Evolutionary conservation across 2,329 filamentous ascomycete species (phyloP).

Genomic region (Coniochaeta sp.): DNA sequence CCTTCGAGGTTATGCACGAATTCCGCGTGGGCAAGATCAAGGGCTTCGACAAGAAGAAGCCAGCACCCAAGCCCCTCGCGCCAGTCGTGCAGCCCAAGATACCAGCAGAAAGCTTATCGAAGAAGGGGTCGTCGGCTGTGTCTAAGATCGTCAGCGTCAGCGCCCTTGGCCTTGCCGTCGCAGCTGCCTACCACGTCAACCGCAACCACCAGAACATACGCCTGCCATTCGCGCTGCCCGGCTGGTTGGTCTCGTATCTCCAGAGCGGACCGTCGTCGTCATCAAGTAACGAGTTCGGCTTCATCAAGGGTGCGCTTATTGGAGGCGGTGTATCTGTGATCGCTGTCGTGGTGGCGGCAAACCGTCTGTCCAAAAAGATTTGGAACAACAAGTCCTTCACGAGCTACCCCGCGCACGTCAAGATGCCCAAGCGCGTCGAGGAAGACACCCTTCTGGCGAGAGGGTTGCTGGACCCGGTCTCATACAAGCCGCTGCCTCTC

Average conservation of each 20-base stretch:
- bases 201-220: background rate
- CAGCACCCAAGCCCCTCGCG: slow-evolving; percentile 5
- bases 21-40: slow-evolving; percentile 20
- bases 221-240: background rate
- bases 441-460: background rate
- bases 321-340: slow-evolving; percentile 25
- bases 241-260: background rate
- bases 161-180: background rate
- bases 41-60: slow-evolving; percentile 18
- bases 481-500: slow-evolving; percentile 35
- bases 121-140: background rate
- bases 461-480: background rate
- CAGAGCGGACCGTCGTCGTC: background rate
- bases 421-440: slow-evolving; percentile 3
- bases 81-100: background rate
- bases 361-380: slow-evolving; percentile 22
- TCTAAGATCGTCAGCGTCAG: background rate
- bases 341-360: slow-evolving; percentile 20
- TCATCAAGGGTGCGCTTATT: slow-evolving; percentile 28
- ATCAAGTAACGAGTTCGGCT: slow-evolving; percentile 18
- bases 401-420: slow-evolving; percentile 18
- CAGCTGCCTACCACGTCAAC: background rate
- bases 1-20: slow-evolving; percentile 31
- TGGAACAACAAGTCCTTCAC: slow-evolving; percentile 23
- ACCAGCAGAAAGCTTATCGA: background rate